Evolutionary conservation across 371 early-diverging fungal species (phyloP).

Genomic region (Apophysomyces sp.): DNA sequence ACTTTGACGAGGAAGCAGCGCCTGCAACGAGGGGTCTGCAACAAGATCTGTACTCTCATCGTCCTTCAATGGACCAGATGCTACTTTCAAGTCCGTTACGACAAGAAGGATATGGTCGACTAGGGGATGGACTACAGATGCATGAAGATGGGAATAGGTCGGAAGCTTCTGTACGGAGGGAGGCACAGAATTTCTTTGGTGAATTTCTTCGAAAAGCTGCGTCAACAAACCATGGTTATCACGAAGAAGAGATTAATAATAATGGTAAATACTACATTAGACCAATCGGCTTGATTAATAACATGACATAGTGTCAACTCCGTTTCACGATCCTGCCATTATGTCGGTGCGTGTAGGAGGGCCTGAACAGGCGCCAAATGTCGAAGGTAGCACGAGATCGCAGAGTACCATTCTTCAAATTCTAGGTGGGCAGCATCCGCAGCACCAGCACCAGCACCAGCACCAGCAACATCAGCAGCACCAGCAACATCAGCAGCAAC

Average conservation of each 20-base stretch:
- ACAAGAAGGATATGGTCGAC: neutral
- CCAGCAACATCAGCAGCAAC: conserved; percentile 17
- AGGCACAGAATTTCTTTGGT: conserved; percentile 67
- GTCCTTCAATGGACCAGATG: neutral
- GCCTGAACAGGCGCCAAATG: conserved; percentile 5
- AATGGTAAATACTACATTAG: neutral
- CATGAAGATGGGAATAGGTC: neutral
- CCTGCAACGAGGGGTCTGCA: neutral
- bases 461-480: conserved; percentile 19
- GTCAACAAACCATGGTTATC: conserved; percentile 11
- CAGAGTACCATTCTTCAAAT: conserved; percentile 39
- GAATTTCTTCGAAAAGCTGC: conserved; percentile 73
- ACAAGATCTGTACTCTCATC: neutral
- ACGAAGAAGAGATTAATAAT: conserved; percentile 11
- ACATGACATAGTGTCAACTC: conserved; percentile 12
- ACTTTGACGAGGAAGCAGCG: neutral
- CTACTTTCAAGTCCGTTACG: neutral
- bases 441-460: conserved; percentile 17
- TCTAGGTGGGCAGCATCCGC: conserved; percentile 28
- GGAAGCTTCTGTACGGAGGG: conserved; percentile 33
- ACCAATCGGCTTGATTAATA: neutral
- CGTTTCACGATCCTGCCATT: conserved; percentile 71
- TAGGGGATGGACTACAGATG: neutral
- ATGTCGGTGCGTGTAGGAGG: conserved; percentile 58
- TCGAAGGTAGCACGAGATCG: conserved; percentile 5